Base-by-base conservation (phyloP, 2,329 filamentous ascomycete species). In the Macrophomina pseudophaseolina region DNA sequence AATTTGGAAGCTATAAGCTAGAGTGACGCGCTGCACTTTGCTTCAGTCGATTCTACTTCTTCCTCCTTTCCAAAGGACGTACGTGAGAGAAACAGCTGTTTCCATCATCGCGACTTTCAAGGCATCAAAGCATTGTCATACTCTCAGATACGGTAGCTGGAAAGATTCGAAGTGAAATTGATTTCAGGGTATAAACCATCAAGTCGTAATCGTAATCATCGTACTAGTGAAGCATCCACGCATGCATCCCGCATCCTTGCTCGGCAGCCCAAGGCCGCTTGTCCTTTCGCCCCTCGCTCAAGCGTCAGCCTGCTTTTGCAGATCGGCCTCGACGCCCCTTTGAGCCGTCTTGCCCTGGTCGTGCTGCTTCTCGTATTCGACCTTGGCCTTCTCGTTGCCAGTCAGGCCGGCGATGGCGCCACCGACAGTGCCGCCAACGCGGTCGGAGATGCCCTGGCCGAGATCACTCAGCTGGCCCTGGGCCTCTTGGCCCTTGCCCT, bases 261-360 rank as follows among this genome's bases (percentile, higher is more conserved):
- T 16, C n/a, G 6, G 44, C 42, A 11, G 6, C 11, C n/a, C 12
- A 6, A 16, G 11, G 42, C 23, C 16, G 52, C 23, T 18, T 38
- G 28, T 59, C 16, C 28, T 30, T 49, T 49, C 58, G 14, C 9
- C 58, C 44, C 40, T 5, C 46, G 46, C 46, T 49, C 23, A 49
- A 16, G 64, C 66, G 70, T 87, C 84, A 0, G 83, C 86, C 83
- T 91, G 83, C 86, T 92, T 94, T 79, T 90, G 81, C 66, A 97
- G 85, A 74, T 97, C 93, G 44, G 85, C 81, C 85, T 97, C 93
- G 1, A 90, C 93, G 59, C 93, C 91, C 23, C 93, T 87, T 85
- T 97, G 91, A 74, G 87, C 85, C 23, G 91, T 91, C 88, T 95
- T 97, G 70, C 93, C 94, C 70, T 87, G 81, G 73, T 95, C 93